Conservation (phyloP, 768 basidiomycete genomes). For the Pisolithus tinctorius region DNA sequence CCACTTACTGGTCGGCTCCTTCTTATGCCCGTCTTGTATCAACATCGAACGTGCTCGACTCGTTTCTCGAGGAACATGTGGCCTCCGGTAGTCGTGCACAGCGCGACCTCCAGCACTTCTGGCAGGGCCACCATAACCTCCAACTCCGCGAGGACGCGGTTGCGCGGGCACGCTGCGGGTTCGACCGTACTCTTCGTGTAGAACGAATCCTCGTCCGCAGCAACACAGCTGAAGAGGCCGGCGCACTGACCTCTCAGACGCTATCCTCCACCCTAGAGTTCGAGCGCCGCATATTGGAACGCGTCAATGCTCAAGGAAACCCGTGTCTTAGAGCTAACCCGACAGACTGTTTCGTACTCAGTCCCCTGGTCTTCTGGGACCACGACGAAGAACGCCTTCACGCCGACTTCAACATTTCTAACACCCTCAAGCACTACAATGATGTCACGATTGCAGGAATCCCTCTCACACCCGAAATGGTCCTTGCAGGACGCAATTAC, state of each 20-base stretch:
- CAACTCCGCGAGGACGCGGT: constrained; percentile 65
- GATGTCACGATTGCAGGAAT: constrained; percentile 52
- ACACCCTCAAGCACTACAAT: constrained; percentile 53
- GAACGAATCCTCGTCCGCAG: constrained; percentile 73
- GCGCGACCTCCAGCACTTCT: constrained; percentile 63
- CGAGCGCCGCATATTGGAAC: constrained; percentile 48
- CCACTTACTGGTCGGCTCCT: constrained; percentile 72
- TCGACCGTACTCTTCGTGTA: constrained; percentile 63
- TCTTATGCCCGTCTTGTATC: constrained; percentile 51
- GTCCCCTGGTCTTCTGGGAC: constrained; percentile 71
- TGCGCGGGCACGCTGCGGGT: constrained; percentile 63
- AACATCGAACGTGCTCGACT: constrained; percentile 53
- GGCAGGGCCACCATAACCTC: constrained; percentile 59
- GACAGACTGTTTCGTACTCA: constrained; percentile 61
- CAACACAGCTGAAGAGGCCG: constrained; percentile 32
- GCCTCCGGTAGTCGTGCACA: constrained; percentile 48
- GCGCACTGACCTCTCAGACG: constrained; percentile 54
- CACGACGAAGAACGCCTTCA: constrained; percentile 49
- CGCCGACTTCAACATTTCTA: constrained; percentile 50
- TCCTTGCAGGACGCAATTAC: constrained; percentile 59
- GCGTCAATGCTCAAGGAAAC: constrained; percentile 32
- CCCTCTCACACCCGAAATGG: constrained; percentile 65
- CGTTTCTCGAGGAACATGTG: constrained; percentile 48
- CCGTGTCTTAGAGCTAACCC: constrained; percentile 49
- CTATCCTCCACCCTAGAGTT: constrained; percentile 59